Conservation (phyloP, 148 eudicot species). For the Chenopodium formosanum region DNA sequence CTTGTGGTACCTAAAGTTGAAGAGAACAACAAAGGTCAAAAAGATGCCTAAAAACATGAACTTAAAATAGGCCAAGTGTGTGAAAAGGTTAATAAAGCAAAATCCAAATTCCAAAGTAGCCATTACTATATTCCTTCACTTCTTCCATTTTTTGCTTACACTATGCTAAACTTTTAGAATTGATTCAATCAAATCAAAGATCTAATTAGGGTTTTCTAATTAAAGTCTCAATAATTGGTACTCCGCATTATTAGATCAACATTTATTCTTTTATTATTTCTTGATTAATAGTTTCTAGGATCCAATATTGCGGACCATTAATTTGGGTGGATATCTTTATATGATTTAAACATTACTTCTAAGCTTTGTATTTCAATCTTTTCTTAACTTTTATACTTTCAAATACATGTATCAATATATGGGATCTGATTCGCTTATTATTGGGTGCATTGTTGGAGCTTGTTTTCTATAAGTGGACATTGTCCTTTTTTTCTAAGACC, state of each 20-base stretch:
- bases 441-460: not conserved
- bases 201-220: not conserved
- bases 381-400: not conserved
- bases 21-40: conserved; percentile 16
- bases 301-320: not conserved
- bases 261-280: no score
- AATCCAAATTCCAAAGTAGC: not conserved
- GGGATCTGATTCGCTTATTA: not conserved
- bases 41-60: not conserved
- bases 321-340: not conserved
- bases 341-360: not conserved
- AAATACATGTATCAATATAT: no score
- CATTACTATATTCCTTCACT: not conserved
- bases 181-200: not conserved
- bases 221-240: no score
- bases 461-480: not conserved
- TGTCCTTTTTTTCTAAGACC: no score
- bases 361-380: not conserved
- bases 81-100: not conserved
- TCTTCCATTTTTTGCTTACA: not conserved
- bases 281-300: no score
- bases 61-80: not conserved
- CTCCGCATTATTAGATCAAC: not conserved
- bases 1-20: conserved; percentile 6
- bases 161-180: not conserved